Percentiles rank a stretch among this genome's conserved stretches.
These are phyloP conservation scores for Blastobotrys buckinghamii DNA, from an alignment of 1,139 yeast genomes.

Conservation along the genomic window DNA sequence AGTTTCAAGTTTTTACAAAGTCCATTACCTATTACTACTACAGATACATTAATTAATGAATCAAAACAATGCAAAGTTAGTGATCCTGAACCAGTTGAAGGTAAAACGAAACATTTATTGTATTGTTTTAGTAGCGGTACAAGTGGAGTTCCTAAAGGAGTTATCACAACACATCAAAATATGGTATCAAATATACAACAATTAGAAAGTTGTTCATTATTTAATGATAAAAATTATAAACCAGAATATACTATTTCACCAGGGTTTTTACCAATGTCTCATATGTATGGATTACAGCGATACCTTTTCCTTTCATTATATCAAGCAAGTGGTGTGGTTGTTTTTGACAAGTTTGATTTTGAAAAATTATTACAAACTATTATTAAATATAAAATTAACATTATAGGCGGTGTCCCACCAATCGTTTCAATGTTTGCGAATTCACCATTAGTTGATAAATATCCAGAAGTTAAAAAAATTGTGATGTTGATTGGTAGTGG, in stretches of 20 bases:
- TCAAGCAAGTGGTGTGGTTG: slow-evolving; percentile 24
- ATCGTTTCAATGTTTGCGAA: slow-evolving; percentile 36
- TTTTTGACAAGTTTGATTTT: slow-evolving; percentile 32
- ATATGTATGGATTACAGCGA: slow-evolving; percentile 33
- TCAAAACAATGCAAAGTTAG: slow-evolving; percentile 9
- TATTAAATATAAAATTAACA: slow-evolving; percentile 28
- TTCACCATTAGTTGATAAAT: slow-evolving; percentile 30
- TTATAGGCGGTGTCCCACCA: slow-evolving; percentile 35
- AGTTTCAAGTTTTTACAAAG: not conserved
- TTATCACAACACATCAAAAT: slow-evolving; percentile 50
- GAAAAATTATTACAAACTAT: slow-evolving; percentile 27
- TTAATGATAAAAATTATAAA: slow-evolving; percentile 10
- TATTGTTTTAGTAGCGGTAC: slow-evolving; percentile 68
- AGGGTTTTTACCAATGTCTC: slow-evolving; percentile 35
- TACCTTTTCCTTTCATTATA: slow-evolving; percentile 25
- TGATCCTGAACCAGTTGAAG: slow-evolving; percentile 15
- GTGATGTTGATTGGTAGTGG: slow-evolving; percentile 30
- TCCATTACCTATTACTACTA: slow-evolving; percentile 12
- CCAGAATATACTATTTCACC: slow-evolving; percentile 13
- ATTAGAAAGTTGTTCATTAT: not conserved
- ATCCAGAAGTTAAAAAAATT: slow-evolving; percentile 22
- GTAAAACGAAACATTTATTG: slow-evolving; percentile 29
- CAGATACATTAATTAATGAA: slow-evolving; percentile 6
- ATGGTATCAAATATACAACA: slow-evolving; percentile 31
- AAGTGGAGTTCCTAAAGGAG: slow-evolving; percentile 72